phyloP scores from a whole-genome alignment of 306 rosid species.

The Cyamopsis tetragonoloba region DNA sequence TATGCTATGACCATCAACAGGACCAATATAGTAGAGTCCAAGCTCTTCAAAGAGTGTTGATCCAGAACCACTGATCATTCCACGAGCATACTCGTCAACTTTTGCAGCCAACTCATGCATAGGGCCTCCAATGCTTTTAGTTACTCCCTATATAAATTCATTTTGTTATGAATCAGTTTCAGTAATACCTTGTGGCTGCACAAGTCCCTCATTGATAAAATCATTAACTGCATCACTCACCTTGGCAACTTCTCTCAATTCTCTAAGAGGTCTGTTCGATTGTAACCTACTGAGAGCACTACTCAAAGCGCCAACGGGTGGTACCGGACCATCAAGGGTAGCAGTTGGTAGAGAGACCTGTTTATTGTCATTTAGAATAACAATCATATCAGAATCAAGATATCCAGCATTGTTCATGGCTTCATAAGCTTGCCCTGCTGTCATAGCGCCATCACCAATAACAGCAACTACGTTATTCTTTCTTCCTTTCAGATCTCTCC shows the following conservation, averaged over 20 bases:
- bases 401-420: constrained; percentile 99
- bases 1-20: constrained; percentile 93
- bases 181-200: neutral
- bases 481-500: constrained; percentile 83
- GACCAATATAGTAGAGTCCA: constrained; percentile 96
- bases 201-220: neutral
- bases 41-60: constrained; percentile 95
- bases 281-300: constrained; percentile 93
- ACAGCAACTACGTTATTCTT: constrained; percentile 77
- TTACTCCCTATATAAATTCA: constrained; percentile 65
- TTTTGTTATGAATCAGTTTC: constrained; percentile 17
- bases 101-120: constrained; percentile 98
- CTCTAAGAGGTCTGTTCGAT: constrained; percentile 91
- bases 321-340: constrained; percentile 78
- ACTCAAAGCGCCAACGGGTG: constrained; percentile 97
- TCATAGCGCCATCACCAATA: constrained; percentile 99
- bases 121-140: constrained; percentile 86
- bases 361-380: constrained; percentile 92
- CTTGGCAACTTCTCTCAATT: constrained; percentile 96
- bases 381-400: constrained; percentile 96
- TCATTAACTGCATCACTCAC: constrained; percentile 40
- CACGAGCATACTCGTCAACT: constrained; percentile 99
- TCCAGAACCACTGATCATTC: constrained; percentile 95
- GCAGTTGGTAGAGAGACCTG: constrained; percentile 97
- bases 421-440: constrained; percentile 99